Evolutionary conservation across 495 filamentous ascomycete genomes (phyloP).

Genomic region (Rhypophila decipiens): DNA sequence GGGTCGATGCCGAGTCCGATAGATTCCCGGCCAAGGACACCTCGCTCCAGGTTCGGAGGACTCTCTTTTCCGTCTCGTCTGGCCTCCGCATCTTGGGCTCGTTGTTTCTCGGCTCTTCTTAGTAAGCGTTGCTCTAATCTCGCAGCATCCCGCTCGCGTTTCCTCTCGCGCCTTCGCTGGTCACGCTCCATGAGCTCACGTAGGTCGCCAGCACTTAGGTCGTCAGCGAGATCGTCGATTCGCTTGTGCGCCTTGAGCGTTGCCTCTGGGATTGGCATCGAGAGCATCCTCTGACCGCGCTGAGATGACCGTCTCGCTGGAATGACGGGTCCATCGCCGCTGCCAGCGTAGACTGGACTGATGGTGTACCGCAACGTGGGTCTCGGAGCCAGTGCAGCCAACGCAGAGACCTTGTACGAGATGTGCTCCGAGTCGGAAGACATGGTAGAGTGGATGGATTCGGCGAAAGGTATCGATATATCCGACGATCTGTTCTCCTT

Average conservation of each 20-base stretch:
- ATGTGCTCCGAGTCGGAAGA: conserved; percentile 67
- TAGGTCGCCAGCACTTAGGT: conserved; percentile 69
- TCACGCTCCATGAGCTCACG: conserved; percentile 83
- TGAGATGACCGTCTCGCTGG: conserved; percentile 33
- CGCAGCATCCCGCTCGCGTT: conserved; percentile 64
- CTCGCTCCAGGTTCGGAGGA: conserved; percentile 48
- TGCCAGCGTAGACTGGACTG: conserved; percentile 41
- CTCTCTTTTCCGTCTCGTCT: conserved; percentile 38
- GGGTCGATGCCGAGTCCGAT: conserved; percentile 36
- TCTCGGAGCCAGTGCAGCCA: conserved; percentile 70
- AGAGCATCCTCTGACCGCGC: conserved; percentile 30
- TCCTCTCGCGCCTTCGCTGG: conserved; percentile 66
- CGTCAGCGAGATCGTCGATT: conserved; percentile 75
- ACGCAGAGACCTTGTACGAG: conserved; percentile 64
- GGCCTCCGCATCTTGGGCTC: conserved; percentile 32
- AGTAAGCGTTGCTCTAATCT: conserved; percentile 61
- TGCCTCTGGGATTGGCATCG: conserved; percentile 54
- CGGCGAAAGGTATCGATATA: conserved; percentile 62
- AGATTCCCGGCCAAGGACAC: conserved; percentile 47
- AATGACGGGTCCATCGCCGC: conserved; percentile 10
- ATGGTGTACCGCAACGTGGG: conserved; percentile 71
- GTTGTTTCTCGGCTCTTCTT: conserved; percentile 63
- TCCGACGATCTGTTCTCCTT: conserved; percentile 62
- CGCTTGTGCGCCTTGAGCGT: conserved; percentile 60
- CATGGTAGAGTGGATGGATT: conserved; percentile 66